These are phyloP conservation scores for Trichocladium uniseriatum DNA, from an alignment of 495 filamentous ascomycete species.

Conservation along the genomic window DNA sequence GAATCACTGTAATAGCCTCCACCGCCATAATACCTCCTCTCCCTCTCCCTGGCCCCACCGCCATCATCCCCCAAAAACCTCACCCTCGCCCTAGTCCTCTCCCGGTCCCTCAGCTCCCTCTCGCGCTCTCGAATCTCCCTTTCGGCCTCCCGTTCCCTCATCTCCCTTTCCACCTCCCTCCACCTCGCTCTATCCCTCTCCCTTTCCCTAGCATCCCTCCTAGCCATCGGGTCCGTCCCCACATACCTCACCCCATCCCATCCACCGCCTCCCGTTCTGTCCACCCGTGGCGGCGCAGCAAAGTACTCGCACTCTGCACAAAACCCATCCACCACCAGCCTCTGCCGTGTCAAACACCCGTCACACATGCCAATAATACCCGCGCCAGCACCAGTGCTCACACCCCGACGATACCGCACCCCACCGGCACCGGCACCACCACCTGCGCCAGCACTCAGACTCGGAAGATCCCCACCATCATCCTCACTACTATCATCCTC, in stretches of 20 bases:
- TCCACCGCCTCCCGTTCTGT: too few relatives aligned
- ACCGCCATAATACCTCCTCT: not conserved
- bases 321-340: not conserved
- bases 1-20: not conserved
- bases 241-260: not conserved
- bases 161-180: not conserved
- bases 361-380: not conserved
- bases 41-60: not conserved
- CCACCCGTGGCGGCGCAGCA: not conserved
- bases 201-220: not conserved
- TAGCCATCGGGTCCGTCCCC: not conserved
- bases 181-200: not conserved
- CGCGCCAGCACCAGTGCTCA: not conserved
- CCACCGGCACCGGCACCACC: too few relatives aligned
- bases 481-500: too few relatives aligned
- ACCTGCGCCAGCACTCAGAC: too few relatives aligned
- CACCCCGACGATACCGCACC: too few relatives aligned
- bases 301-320: conserved; percentile 5
- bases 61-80: not conserved
- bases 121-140: not conserved
- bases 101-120: not conserved
- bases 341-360: not conserved
- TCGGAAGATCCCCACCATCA: too few relatives aligned
- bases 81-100: not conserved
- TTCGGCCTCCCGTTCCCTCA: not conserved